Evolutionary conservation across 345 rosid species (phyloP), one percentile per base, ranked within the genome.

Genomic region (Hypericum androsaemum): DNA sequence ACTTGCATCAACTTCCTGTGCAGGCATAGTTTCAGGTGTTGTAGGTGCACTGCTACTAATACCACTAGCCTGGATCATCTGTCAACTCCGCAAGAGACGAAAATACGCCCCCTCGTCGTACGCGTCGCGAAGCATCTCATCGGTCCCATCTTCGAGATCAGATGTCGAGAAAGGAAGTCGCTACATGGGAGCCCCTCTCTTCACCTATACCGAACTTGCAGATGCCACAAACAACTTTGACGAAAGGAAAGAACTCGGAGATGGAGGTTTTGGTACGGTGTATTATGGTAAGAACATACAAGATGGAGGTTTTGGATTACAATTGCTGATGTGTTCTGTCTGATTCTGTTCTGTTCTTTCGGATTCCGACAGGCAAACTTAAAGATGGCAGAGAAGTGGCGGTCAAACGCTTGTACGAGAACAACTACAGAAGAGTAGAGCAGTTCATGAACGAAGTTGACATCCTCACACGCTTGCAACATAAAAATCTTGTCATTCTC

Each of bases 391-490:
- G 48, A 11, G 14, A 10, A 7, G 48, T 44, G 7, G 48, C 48
- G 16, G 48, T 44, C 13, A 44, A 44, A 44, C 48, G 48, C 48
- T 17, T 44, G 14, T 44, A 44, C 16, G 48, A 44, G 16, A 44
- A 8, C 48, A 44, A 44, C 14, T 44, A 44, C 48, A 44, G 16
- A 17, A 44, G 16, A 12, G 48, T 44, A 8, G 48, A 44, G 14
- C 48, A 44, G 48, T 44, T 44, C 48, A 44, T 44, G 48, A 12
- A 44, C 16, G 48, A 44, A 17, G 16, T 44, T 13, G 48, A 44
- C 13, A 44, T 44, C 7, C 48, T 12, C 14, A 44, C 48, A 10
- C 48, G 48, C 48, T 44, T 44, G 48, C 48, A 17, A 12, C 48
- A 44, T n/a, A 14, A 8, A 10, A 44, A 44, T 44, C 48, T 44